Conservation (phyloP, 345 rosid species). For the Pseudoturritis turrita region DNA sequence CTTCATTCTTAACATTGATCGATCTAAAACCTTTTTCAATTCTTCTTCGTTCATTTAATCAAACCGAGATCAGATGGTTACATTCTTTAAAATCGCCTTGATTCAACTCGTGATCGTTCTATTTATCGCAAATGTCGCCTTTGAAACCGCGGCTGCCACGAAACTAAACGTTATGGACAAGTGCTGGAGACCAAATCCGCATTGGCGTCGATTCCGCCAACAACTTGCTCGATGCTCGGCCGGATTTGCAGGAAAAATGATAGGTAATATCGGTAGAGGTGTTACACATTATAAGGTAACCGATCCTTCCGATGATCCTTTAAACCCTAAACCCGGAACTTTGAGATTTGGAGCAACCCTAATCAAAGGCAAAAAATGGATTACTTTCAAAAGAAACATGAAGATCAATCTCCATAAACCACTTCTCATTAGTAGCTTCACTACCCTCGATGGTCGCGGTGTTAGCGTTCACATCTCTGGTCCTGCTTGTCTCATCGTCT, state of each 20-base stretch:
- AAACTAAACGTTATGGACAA: background rate
- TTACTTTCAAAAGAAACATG: background rate
- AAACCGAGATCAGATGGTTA: background rate
- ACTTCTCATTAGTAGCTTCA: background rate
- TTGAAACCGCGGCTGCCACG: background rate
- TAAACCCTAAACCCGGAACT: background rate
- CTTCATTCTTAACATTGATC: background rate
- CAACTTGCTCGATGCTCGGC: background rate
- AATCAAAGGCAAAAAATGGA: slow-evolving; percentile 2
- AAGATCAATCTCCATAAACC: background rate
- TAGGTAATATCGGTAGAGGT: background rate
- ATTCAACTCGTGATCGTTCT: background rate
- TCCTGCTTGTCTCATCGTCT: background rate
- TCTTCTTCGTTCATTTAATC: background rate
- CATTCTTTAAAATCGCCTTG: background rate
- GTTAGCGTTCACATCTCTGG: background rate
- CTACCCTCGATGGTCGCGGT: background rate
- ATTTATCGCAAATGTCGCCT: background rate
- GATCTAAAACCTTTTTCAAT: background rate
- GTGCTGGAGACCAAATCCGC: slow-evolving; percentile 2
- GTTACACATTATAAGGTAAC: slow-evolving; percentile 1
- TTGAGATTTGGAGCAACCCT: background rate
- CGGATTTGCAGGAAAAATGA: background rate
- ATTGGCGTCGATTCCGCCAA: background rate
- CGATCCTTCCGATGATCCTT: background rate